phyloP scores from a whole-genome alignment of 2,329 filamentous ascomycete species.

The Ophiostoma pallidulum region DNA sequence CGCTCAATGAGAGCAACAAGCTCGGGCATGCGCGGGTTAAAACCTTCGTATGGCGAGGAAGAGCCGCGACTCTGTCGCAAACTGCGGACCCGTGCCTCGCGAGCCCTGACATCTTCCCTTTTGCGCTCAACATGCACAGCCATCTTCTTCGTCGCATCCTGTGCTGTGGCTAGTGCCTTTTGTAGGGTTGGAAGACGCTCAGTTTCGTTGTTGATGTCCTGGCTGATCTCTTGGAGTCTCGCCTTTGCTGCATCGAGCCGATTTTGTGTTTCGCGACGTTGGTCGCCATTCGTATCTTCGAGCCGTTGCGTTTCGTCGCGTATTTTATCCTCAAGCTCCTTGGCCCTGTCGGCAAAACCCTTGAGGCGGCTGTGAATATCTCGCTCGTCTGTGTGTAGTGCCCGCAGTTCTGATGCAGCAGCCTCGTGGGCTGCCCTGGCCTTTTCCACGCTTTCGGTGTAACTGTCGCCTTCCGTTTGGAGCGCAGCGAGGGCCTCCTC shows the following conservation, averaged over 20 bases:
- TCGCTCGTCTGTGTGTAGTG: constrained; percentile 53
- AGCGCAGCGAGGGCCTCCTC: constrained; percentile 32
- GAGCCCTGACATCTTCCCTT: constrained; percentile 42
- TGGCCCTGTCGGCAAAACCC: constrained; percentile 38
- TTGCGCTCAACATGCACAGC: constrained; percentile 33
- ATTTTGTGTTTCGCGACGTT: constrained; percentile 50
- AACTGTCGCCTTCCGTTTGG: constrained; percentile 35
- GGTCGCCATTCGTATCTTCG: constrained; percentile 54
- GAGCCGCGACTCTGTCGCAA: constrained; percentile 50
- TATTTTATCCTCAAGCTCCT: constrained; percentile 38
- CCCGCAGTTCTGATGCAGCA: constrained; percentile 18
- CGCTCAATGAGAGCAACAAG: constrained; percentile 60
- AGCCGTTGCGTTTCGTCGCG: constrained; percentile 51
- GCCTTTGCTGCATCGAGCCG: constrained; percentile 48
- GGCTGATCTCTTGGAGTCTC: constrained; percentile 34
- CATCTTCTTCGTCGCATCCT: constrained; percentile 24
- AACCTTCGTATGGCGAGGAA: constrained; percentile 42
- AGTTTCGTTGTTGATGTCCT: constrained; percentile 24
- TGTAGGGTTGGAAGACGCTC: constrained; percentile 25
- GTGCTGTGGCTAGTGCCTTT: constrained; percentile 24
- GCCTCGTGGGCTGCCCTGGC: constrained; percentile 42
- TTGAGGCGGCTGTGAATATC: constrained; percentile 52
- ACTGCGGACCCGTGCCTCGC: constrained; percentile 39
- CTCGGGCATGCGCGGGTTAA: constrained; percentile 49
- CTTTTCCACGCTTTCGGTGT: constrained; percentile 36